Percentiles rank a stretch among this genome's conserved stretches.
Conservation (phyloP, 2,329 filamentous ascomycete genomes). For the Talaromyces sp. region DNA sequence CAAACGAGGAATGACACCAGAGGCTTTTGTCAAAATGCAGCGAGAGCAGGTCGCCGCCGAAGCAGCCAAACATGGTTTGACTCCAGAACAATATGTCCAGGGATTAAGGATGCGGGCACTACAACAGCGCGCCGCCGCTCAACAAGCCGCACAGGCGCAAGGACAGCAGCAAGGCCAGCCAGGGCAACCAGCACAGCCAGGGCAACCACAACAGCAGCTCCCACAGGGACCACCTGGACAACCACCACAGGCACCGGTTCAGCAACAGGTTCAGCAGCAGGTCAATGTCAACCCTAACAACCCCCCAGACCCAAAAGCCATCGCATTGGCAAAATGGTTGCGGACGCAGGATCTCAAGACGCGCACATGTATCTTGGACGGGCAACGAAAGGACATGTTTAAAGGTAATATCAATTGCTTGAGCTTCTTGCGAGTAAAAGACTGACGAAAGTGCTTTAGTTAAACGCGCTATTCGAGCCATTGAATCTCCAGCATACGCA, state of each 20-base stretch:
- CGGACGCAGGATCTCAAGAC: constrained; percentile 80
- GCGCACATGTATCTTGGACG: constrained; percentile 87
- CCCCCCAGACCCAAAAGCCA: constrained; percentile 81
- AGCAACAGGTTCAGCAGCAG: constrained; percentile 42
- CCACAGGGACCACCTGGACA: constrained; percentile 18
- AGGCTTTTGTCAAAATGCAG: constrained; percentile 70
- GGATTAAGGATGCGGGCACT: constrained; percentile 48
- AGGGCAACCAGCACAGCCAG: constrained; percentile 24
- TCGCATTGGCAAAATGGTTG: constrained; percentile 87
- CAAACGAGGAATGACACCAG: constrained; percentile 79
- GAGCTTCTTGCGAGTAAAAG: neutral
- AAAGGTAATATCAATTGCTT: constrained; percentile 57
- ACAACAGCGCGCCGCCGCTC: constrained; percentile 40
- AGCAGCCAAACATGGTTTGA: constrained; percentile 51
- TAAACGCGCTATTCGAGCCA: constrained; percentile 88
- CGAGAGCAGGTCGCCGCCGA: constrained; percentile 46
- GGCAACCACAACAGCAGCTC: neutral
- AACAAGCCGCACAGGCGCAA: constrained; percentile 26
- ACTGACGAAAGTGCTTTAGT: constrained; percentile 53
- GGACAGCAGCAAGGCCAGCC: constrained; percentile 19
- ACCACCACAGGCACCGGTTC: constrained; percentile 7
- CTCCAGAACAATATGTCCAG: constrained; percentile 50
- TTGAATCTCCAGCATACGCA: constrained; percentile 83
- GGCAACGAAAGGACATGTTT: constrained; percentile 98
- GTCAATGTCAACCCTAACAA: constrained; percentile 47